phyloP scores from a whole-genome alignment of 305 asterid species.

The Stenogyne calaminthoides region DNA sequence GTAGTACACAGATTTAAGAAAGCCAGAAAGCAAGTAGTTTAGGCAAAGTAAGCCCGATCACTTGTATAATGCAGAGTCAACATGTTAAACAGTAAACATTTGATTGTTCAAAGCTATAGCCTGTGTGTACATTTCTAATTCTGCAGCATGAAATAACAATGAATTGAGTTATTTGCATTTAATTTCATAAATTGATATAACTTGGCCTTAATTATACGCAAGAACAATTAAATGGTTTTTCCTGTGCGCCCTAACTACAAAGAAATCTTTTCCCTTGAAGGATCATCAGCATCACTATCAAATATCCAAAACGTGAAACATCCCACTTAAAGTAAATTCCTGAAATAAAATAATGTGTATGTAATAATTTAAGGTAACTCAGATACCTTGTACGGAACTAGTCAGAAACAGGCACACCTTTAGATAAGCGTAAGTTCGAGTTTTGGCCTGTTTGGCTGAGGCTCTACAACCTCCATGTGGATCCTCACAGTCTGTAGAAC shows the following conservation, averaged over 20 bases:
- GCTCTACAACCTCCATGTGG: slow-evolving; percentile 92
- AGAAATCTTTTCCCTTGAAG: not conserved
- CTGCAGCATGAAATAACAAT: not conserved
- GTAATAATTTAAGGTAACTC: not conserved
- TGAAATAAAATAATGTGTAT: slow-evolving; percentile 3
- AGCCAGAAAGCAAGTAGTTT: slow-evolving; percentile 6
- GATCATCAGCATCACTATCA: not conserved
- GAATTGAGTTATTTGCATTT: not conserved
- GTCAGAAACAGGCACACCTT: slow-evolving; percentile 7
- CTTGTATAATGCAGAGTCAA: not conserved
- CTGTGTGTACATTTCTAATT: not conserved
- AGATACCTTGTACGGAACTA: not conserved
- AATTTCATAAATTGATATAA: not conserved
- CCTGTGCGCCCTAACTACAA: not conserved
- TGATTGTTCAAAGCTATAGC: not conserved
- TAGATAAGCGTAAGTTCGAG: slow-evolving; percentile 73
- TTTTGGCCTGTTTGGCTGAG: slow-evolving; percentile 93
- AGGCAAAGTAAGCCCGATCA: not conserved
- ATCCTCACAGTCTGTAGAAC: slow-evolving; percentile 77
- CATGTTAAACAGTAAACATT: not conserved
- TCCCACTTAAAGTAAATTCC: not conserved
- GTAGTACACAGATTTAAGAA: not conserved
- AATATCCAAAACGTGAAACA: not conserved
- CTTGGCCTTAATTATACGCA: not conserved
- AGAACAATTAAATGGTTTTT: not conserved